phyloP scores from a whole-genome alignment of 768 basidiomycete species.

The Tephrocybe sp. region DNA sequence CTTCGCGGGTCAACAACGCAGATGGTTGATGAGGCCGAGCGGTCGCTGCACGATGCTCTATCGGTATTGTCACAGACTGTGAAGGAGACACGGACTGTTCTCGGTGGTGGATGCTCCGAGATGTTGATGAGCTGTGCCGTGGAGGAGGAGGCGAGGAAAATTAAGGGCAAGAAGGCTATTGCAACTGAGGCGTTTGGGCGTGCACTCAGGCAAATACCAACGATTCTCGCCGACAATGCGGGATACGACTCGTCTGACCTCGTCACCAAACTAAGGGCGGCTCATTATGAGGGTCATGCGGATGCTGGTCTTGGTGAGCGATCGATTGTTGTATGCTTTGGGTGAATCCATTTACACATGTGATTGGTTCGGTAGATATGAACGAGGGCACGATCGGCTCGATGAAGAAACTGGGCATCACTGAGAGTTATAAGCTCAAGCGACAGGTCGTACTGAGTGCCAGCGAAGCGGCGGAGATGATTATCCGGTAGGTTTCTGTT shows the following conservation, averaged over 20 bases:
- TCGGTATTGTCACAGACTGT: slow-evolving; percentile 97
- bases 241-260: slow-evolving; percentile 98
- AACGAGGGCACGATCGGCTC: slow-evolving; percentile 80
- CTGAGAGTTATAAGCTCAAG: slow-evolving; percentile 98
- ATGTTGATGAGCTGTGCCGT: slow-evolving; percentile 97
- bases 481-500: slow-evolving; percentile 67
- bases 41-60: slow-evolving; percentile 95
- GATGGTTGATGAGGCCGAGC: slow-evolving; percentile 99
- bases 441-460: slow-evolving; percentile 93
- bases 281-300: slow-evolving; percentile 85
- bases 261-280: slow-evolving; percentile 84
- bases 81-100: slow-evolving; percentile 91
- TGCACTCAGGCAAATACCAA: slow-evolving; percentile 93
- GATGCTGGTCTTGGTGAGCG: slow-evolving; percentile 88
- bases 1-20: slow-evolving; percentile 96
- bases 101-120: slow-evolving; percentile 97
- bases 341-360: too few relatives aligned
- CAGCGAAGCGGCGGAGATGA: slow-evolving; percentile 98
- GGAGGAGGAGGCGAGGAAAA: slow-evolving; percentile 81
- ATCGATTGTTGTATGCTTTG: too few relatives aligned
- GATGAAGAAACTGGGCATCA: slow-evolving; percentile 86
- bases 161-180: slow-evolving; percentile 94
- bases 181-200: slow-evolving; percentile 90
- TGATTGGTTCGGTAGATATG: slow-evolving; percentile 66
- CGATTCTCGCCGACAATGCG: slow-evolving; percentile 95